Evolutionary conservation across 306 rosid species (phyloP), one percentile per base, ranked within the genome.

Genomic region (Lotus japonicus): DNA sequence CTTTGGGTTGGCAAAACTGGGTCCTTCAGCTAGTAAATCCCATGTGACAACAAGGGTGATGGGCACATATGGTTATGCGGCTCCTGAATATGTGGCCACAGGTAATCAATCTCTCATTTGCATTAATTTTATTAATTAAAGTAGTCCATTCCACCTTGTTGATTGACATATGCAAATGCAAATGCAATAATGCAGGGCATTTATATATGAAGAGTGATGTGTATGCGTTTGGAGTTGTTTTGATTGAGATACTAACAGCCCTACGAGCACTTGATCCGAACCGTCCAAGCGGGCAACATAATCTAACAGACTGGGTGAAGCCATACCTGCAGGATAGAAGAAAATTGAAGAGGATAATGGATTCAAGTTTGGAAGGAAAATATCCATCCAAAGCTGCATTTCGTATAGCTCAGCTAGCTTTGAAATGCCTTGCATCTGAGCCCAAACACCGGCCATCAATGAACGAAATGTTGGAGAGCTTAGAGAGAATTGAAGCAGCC

Each of bases 1-100:
- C 74, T 95, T 95, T 66, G 99, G 99, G 35, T 73, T 95, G 81
- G 99, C 99, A 9, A 95, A 95, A 65, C n/a, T 86, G 81, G 99
- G 91, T 75, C 99, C 99, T 78, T 88, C 99, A 6, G 99, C 91
- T 11, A 95, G 99, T 83, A 88, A 77, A 67, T 95, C 99, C 19
- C 99, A 95, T 45, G 83, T 95, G 64, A 85, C 99, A 18, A 95
- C 99, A 62, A 79, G 96, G 46, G 95, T 95, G 26, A 90, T 95
- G 99, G 99, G 99, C 63, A 95, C 99, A 13, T 78, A 79, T 67
- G 99, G 99, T 51, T 95, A 95, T 79, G 96, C 99, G 5, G 99
- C 99, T 72, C 99, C 97, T 2, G 99, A 95, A 68, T 95, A 95
- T 51, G 83, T 95, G 54, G 86, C 87, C 58, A 95, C 97, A 72